Evolutionary conservation across 2,329 filamentous ascomycete species (phyloP).

Genomic region (Ascochyta clinopodiicola): DNA sequence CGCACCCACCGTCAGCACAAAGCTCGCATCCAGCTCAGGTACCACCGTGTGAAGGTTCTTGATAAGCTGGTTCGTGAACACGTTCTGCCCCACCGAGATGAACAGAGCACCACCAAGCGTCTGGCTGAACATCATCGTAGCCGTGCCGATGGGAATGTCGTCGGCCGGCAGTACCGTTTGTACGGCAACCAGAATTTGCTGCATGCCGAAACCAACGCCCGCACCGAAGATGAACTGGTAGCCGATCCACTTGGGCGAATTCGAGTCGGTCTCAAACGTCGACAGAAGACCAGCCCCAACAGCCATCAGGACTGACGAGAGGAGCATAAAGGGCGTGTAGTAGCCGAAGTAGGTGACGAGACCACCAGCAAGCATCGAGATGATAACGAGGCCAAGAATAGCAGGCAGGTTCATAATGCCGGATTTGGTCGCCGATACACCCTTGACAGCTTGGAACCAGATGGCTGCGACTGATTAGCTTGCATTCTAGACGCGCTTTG

Average conservation of each 20-base stretch:
- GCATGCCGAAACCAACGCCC: constrained; percentile 57
- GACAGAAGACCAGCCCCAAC: constrained; percentile 56
- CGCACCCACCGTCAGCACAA: constrained; percentile 58
- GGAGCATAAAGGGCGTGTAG: constrained; percentile 59
- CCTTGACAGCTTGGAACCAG: constrained; percentile 60
- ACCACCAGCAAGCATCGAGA: constrained; percentile 51
- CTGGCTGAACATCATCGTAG: constrained; percentile 57
- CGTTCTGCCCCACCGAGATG: constrained; percentile 58
- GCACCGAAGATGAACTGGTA: constrained; percentile 51
- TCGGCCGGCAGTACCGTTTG: constrained; percentile 52
- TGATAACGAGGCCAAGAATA: constrained; percentile 54
- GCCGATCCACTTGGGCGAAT: constrained; percentile 47
- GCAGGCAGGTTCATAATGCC: constrained; percentile 58
- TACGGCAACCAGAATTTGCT: constrained; percentile 55
- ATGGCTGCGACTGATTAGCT: constrained; percentile 41
- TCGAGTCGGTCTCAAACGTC: constrained; percentile 51
- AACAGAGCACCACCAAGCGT: constrained; percentile 58
- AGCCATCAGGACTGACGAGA: constrained; percentile 51
- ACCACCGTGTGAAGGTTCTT: constrained; percentile 47
- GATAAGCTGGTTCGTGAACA: constrained; percentile 58
- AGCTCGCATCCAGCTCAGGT: constrained; percentile 51
- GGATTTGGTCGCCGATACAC: constrained; percentile 53
- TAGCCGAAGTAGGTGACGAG: constrained; percentile 53
- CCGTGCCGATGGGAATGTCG: constrained; percentile 57
- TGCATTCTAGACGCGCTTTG: not conserved